These are phyloP conservation scores for Fusarium longipes DNA, from an alignment of 2,329 filamentous ascomycete genomes.

Conservation along the genomic window DNA sequence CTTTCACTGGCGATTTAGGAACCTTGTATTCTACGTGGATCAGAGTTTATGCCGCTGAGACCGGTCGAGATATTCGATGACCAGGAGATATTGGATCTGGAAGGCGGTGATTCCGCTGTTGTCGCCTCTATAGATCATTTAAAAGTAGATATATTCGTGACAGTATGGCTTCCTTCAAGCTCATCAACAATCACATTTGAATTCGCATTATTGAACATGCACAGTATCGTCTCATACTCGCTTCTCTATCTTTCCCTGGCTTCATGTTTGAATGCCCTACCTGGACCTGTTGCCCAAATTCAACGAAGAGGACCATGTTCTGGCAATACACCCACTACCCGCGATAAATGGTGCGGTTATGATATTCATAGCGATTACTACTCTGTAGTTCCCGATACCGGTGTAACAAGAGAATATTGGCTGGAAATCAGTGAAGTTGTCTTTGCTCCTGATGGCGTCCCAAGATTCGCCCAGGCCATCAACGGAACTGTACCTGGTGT, in stretches of 20 bases:
- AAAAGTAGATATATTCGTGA: conserved; percentile 1
- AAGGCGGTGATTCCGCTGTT: conserved; percentile 18
- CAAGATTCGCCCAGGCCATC: conserved; percentile 57
- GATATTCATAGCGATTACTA: conserved; percentile 61
- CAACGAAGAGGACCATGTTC: conserved; percentile 21
- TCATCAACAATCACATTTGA: not conserved
- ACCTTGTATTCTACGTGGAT: not conserved
- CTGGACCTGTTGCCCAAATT: conserved; percentile 9
- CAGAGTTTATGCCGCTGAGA: conserved; percentile 8
- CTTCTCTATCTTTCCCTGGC: conserved; percentile 7
- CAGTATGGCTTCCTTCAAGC: not conserved
- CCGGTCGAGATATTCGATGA: conserved; percentile 12
- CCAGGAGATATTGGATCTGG: not conserved
- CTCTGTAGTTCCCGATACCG: conserved; percentile 57
- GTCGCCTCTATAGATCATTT: not conserved
- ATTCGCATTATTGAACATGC: conserved; percentile 6
- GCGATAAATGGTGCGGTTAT: conserved; percentile 60
- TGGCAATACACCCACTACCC: conserved; percentile 50
- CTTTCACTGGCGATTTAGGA: conserved; percentile 2
- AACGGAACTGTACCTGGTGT: conserved; percentile 67
- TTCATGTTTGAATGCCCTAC: conserved; percentile 8
- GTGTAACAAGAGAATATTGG: conserved; percentile 63
- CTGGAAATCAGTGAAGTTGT: conserved; percentile 56
- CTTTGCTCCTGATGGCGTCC: conserved; percentile 60
- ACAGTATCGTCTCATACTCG: not conserved